phyloP scores from a whole-genome alignment of 371 early-diverging fungal genomes.

The Choanephora cucurbitarum region DNA sequence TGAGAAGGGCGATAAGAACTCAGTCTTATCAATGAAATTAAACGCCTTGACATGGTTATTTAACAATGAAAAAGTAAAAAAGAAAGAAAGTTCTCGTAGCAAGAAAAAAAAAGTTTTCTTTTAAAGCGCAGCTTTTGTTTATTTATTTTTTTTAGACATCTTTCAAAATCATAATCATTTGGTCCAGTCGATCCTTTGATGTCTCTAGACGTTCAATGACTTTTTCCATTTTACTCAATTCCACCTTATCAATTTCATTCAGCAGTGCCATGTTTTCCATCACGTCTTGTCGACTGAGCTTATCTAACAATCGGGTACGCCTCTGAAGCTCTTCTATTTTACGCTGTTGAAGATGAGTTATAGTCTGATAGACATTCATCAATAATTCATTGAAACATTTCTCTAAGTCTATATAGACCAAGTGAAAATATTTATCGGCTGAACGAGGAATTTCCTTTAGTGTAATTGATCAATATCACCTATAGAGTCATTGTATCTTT shows the following conservation, averaged over 20 bases:
- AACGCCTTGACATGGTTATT: background rate
- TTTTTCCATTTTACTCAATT: constrained; percentile 50
- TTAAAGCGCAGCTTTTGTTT: background rate
- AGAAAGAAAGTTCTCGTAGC: too few species aligned
- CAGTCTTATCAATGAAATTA: too few species aligned
- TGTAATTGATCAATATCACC: too few species aligned
- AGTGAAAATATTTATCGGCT: constrained; percentile 78
- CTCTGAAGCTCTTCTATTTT: constrained; percentile 57
- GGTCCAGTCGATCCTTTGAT: constrained; percentile 63
- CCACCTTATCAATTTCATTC: constrained; percentile 56
- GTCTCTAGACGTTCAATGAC: constrained; percentile 58
- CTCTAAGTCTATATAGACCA: constrained; percentile 77
- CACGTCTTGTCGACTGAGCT: constrained; percentile 76
- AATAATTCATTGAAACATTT: constrained; percentile 64
- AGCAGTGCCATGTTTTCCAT: constrained; percentile 57
- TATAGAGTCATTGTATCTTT: too few species aligned
- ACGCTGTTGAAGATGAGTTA: constrained; percentile 72
- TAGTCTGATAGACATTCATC: constrained; percentile 63
- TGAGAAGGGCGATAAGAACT: too few species aligned
- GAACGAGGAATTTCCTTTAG: constrained; percentile 83
- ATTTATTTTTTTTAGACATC: constrained; percentile 51
- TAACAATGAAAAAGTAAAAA: background rate
- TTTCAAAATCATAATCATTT: constrained; percentile 66
- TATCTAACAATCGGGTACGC: constrained; percentile 67
- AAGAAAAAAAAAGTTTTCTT: too few species aligned